Conservation (phyloP, 768 basidiomycete species). For the Mycena vulgaris region DNA sequence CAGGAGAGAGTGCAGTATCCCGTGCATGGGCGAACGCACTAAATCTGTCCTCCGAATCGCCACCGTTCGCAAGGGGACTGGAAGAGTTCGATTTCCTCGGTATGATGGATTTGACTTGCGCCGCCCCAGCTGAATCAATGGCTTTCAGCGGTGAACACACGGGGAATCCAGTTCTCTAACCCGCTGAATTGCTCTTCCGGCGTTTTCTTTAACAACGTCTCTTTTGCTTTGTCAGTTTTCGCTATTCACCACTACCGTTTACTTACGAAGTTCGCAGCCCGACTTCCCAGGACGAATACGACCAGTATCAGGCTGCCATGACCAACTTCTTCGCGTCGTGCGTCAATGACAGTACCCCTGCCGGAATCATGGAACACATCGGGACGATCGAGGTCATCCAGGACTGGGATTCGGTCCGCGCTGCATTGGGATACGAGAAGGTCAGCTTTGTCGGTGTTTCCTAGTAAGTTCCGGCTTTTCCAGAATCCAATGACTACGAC, state of each 20-base stretch:
- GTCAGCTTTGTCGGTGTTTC: constrained; percentile 30
- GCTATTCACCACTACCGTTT: no score
- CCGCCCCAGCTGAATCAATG: not conserved
- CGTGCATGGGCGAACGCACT: not conserved
- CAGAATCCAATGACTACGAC: not conserved
- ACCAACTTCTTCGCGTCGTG: constrained; percentile 9
- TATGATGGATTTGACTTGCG: no score
- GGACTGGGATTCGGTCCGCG: constrained; percentile 34
- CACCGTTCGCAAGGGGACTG: not conserved
- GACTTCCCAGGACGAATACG: constrained; percentile 24
- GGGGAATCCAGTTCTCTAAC: not conserved
- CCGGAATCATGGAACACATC: constrained; percentile 29
- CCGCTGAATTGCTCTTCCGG: not conserved
- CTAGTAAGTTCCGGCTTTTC: constrained; percentile 18
- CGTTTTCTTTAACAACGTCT: not conserved
- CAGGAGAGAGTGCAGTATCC: not conserved
- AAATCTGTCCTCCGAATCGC: not conserved
- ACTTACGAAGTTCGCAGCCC: constrained; percentile 3
- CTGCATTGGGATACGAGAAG: constrained; percentile 34
- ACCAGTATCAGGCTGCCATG: constrained; percentile 31
- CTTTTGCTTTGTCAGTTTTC: not conserved
- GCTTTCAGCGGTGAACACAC: not conserved
- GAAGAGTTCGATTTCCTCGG: not conserved
- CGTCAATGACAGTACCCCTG: constrained; percentile 16
- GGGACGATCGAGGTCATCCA: constrained; percentile 30